These are phyloP conservation scores for Zarea fungicola DNA, from an alignment of 2,329 filamentous ascomycete species.

Conservation along the genomic window DNA sequence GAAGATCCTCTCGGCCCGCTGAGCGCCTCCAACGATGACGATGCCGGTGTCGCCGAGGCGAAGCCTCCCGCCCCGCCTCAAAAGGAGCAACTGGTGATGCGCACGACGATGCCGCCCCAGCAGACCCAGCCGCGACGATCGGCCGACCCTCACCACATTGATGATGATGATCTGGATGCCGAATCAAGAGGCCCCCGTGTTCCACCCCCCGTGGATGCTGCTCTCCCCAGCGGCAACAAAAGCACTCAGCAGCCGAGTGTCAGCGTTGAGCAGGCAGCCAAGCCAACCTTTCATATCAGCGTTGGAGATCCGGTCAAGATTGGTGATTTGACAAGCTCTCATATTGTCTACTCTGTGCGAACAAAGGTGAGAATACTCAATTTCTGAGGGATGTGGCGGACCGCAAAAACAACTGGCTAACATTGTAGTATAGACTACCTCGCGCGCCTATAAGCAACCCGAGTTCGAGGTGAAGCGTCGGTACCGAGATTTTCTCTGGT, in stretches of 20 bases:
- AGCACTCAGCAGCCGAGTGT: constrained; percentile 67
- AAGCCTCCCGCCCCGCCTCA: constrained; percentile 61
- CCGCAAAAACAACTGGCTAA: background rate
- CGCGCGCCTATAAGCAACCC: constrained; percentile 87
- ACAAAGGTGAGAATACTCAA: constrained; percentile 65
- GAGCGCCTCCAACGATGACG: constrained; percentile 55
- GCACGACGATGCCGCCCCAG: constrained; percentile 48
- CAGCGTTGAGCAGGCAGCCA: constrained; percentile 87
- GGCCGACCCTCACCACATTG: constrained; percentile 59
- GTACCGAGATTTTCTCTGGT: constrained; percentile 96
- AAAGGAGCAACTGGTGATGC: constrained; percentile 60
- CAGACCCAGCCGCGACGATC: constrained; percentile 40
- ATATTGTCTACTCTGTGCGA: constrained; percentile 94
- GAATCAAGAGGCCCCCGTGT: constrained; percentile 48
- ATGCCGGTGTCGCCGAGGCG: constrained; percentile 36
- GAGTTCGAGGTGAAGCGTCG: constrained; percentile 91
- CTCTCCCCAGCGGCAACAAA: constrained; percentile 46
- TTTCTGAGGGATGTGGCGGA: background rate
- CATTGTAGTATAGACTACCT: constrained; percentile 63
- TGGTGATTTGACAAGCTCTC: constrained; percentile 90
- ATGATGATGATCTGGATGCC: constrained; percentile 62
- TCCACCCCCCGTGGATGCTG: constrained; percentile 60
- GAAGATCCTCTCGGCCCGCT: constrained; percentile 74
- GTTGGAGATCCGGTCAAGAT: constrained; percentile 98
- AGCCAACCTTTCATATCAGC: constrained; percentile 82